phyloP scores from a whole-genome alignment of 352 stramenopile genomes.

The Phytophthora pistaciae region DNA sequence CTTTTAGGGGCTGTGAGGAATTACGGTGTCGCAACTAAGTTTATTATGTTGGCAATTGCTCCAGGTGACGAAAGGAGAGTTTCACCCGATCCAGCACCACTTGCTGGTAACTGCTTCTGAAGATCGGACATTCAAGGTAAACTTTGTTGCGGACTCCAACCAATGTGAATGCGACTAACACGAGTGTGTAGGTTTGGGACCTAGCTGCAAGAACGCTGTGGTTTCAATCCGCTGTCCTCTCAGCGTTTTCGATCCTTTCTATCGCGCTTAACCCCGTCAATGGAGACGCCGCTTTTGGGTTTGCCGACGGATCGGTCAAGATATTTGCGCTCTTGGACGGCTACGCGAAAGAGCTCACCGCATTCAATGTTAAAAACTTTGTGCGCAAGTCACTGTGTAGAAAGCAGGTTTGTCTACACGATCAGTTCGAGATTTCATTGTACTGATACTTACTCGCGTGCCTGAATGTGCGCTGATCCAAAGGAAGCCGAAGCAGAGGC shows the following conservation, averaged over 20 bases:
- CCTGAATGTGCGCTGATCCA: conserved; percentile 14
- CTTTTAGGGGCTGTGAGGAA: not conserved
- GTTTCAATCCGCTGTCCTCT: conserved; percentile 84
- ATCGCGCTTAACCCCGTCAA: conserved; percentile 69
- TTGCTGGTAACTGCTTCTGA: conserved; percentile 80
- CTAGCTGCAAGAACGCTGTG: conserved; percentile 63
- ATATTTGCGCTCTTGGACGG: conserved; percentile 63
- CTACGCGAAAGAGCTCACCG: conserved; percentile 65
- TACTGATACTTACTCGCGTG: conserved; percentile 6
- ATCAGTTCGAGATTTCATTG: not conserved
- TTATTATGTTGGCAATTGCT: not conserved
- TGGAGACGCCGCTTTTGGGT: conserved; percentile 73
- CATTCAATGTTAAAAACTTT: conserved; percentile 57
- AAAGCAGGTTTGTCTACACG: conserved; percentile 19
- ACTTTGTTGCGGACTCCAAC: not conserved
- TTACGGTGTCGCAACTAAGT: not conserved
- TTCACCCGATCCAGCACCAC: conserved; percentile 75
- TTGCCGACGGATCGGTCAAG: conserved; percentile 73
- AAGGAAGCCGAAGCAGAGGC: conserved; percentile 56
- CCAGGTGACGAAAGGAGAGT: conserved; percentile 78
- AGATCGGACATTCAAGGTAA: conserved; percentile 88
- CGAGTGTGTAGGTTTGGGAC: conserved; percentile 73
- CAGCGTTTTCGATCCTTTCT: conserved; percentile 76
- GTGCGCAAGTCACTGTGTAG: conserved; percentile 41
- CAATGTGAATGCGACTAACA: not conserved